These are phyloP conservation scores for Penicillium odoratum DNA, from an alignment of 495 filamentous ascomycete species.

Conservation along the genomic window DNA sequence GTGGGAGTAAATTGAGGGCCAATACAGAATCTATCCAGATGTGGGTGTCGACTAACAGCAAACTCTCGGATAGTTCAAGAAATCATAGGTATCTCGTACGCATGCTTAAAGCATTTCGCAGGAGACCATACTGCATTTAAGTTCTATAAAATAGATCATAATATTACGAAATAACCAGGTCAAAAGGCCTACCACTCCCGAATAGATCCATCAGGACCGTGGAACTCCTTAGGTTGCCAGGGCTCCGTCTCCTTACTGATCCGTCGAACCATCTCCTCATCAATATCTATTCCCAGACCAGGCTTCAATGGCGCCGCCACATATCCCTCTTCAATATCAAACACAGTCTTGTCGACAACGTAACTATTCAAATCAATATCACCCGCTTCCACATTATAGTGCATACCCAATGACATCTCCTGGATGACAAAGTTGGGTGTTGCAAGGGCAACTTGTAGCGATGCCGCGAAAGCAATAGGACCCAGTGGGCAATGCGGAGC, in stretches of 20 bases:
- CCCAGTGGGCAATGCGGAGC: conserved; percentile 80
- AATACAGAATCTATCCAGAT: not conserved
- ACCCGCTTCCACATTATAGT: conserved; percentile 69
- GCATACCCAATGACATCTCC: conserved; percentile 80
- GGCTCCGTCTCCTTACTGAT: conserved; percentile 54
- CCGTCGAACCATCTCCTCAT: conserved; percentile 63
- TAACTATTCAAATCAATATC: conserved; percentile 69
- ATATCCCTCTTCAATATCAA: conserved; percentile 66
- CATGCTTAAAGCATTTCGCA: no score
- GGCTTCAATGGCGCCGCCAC: conserved; percentile 62
- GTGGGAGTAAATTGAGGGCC: no score
- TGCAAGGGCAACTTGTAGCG: conserved; percentile 65
- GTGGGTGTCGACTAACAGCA: not conserved
- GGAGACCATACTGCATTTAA: no score
- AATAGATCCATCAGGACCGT: conserved; percentile 68
- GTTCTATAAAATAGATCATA: not conserved
- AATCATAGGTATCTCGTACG: no score
- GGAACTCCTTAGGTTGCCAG: conserved; percentile 64
- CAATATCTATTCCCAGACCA: conserved; percentile 74
- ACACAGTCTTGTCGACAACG: conserved; percentile 61
- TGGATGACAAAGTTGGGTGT: conserved; percentile 77
- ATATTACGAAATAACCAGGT: not conserved
- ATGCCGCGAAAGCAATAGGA: conserved; percentile 74
- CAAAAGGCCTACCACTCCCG: conserved; percentile 63
- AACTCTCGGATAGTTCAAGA: not conserved